Evolutionary conservation across 179 eudicot genomes (phyloP), one percentile per base, ranked within the genome.

Genomic region (Spergularia azorica): DNA sequence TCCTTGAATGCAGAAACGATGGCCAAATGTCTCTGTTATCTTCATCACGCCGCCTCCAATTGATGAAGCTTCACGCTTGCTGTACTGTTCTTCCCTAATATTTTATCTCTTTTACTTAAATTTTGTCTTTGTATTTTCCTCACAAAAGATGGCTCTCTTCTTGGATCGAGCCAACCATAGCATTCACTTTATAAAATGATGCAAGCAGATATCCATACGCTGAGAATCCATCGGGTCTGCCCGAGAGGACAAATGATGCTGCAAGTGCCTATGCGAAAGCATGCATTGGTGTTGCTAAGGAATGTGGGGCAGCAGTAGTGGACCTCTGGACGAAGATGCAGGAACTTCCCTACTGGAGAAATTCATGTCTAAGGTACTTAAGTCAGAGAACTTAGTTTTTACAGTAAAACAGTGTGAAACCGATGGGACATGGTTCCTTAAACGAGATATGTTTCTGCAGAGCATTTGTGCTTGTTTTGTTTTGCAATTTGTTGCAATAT

Each of bases 321-420:
- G 92, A 89, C 83, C 81, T 94, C 64, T 94, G 98, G 97, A 82
- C 83, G 41, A 89, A 80, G 85, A 92, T 94, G 95, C 97, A 90
- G 84, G 82, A 88, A 59, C 51, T 82, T 80, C 86, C 88, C 52
- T 87, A 81, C 63, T 92, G 97, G 94, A 63, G 75, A 80, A 89
- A 80, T 17, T 65, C 86, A 39, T 89, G 80, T 71, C 76, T 94
- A 62, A 86, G 95, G 98, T 93, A 82, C 64, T 71, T 46, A 26
- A 26, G 32, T 26, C 32, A 26, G 32, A 26, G 32, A 26, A 26
- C 32, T 26, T 26, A 26, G 32, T 26, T 26, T 26, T 26, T 26
- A 26, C 32, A 26, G 32, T 26, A 26, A 26, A 26, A 26, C 32
- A 26, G 32, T 26, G 32, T 26, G 32, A 26, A 26, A 26, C 32